Evolutionary conservation across 495 filamentous ascomycete genomes (phyloP), one percentile per base, ranked within the genome.

Genomic region (Podospora tetraspora): DNA sequence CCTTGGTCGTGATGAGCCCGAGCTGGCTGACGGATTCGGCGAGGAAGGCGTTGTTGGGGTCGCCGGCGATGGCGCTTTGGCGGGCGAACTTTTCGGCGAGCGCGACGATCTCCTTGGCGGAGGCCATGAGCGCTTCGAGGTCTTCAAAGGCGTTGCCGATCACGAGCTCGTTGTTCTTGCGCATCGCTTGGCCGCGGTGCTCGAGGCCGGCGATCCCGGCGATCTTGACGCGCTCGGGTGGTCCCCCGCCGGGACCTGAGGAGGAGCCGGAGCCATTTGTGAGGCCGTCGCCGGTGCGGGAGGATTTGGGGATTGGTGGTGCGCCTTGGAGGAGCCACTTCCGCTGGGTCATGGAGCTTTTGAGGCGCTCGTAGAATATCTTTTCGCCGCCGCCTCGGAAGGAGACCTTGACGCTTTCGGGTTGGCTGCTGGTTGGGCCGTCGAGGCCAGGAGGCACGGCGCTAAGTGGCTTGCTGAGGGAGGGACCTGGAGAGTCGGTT

Each of bases 131-230:
- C 2, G 96, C 93, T 74, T 97, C 94, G 16, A 99, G 85, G 76
- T 99, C 95, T 74, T 98, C 95, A 74, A 99, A 98, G 2, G 96
- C 93, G 73, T 87, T 92, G 56, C 94, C 94, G 63, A 99, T 97
- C 29, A 97, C 90, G 8, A 92, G 74, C 74, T 97, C 92, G 72
- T 97, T 98, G 77, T 96, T 96, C 78, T 88, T 93, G 43, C 93
- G 88, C 67, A 91, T 85, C 73, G 95, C 91, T 11, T 92, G 80
- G 6, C 92, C 90, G 72, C 91, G 88, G 66, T 90, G 88, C 74
- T 99, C 96, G 8, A 99, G 84, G 3, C 93, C 93, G 1, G 95
- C 94, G 72, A 99, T 97, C 16, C 95, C 95, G n/a, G 90, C 89
- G 0, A 87, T 86, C 67, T 89, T 89, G 66, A 83, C 84, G 27